These are phyloP conservation scores for Ustilago trichophora DNA, from an alignment of 1,284 basidiomycete species.

Conservation along the genomic window DNA sequence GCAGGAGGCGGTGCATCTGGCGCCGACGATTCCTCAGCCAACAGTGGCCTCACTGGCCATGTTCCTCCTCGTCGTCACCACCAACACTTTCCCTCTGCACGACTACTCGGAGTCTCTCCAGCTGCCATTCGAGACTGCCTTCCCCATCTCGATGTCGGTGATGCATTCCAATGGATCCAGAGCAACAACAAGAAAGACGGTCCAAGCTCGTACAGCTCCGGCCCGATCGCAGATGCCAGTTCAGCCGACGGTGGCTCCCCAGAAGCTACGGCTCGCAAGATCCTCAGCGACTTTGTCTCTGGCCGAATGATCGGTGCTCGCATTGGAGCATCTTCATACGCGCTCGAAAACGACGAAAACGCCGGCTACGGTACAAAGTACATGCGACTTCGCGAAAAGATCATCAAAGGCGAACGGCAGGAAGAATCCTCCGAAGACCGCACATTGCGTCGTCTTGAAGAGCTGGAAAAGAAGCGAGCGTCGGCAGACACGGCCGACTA, in stretches of 20 bases:
- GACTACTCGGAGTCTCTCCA: conserved; percentile 75
- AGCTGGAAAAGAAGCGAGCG: conserved; percentile 33
- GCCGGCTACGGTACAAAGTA: conserved; percentile 49
- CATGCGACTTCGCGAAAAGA: conserved; percentile 32
- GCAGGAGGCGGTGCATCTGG: not conserved
- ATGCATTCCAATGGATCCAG: conserved; percentile 76
- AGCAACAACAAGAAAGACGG: conserved; percentile 66
- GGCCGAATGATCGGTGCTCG: conserved; percentile 49
- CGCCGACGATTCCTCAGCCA: not conserved
- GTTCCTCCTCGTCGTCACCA: conserved; percentile 39
- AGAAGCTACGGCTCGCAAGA: conserved; percentile 32
- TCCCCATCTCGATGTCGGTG: conserved; percentile 86
- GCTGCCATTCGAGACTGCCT: conserved; percentile 78
- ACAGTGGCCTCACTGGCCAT: conserved; percentile 20
- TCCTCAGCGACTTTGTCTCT: conserved; percentile 47
- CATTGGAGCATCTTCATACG: conserved; percentile 2
- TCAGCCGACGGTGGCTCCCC: conserved; percentile 4
- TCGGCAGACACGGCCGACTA: conserved; percentile 24
- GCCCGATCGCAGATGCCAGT: conserved; percentile 46
- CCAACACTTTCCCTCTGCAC: conserved; percentile 56
- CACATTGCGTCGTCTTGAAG: conserved; percentile 24
- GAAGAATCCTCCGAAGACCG: conserved; percentile 25
- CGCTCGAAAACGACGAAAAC: conserved; percentile 20
- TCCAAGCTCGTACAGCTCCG: conserved; percentile 56
- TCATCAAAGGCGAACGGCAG: conserved; percentile 31